phyloP scores from a whole-genome alignment of 129 eudicot genomes.

The Artemisia argyi region DNA sequence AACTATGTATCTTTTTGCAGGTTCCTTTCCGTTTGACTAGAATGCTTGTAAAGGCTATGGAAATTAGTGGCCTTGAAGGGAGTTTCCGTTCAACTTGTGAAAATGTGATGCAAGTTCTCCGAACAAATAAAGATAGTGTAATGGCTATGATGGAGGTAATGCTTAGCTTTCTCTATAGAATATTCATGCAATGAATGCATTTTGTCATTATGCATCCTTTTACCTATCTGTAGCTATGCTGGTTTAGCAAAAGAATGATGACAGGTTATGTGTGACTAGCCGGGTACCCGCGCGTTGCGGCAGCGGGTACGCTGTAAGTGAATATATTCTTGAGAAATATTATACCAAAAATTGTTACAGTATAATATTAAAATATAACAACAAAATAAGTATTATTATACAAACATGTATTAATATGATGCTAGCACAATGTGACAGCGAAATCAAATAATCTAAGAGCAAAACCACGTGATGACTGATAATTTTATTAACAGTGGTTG shows the following conservation, averaged over 20 bases:
- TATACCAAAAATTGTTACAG: no score
- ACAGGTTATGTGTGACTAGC: neutral
- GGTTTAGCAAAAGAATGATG: neutral
- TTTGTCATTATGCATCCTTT: neutral
- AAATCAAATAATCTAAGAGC: no score
- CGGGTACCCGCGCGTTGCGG: no score
- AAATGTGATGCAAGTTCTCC: conserved; percentile 98
- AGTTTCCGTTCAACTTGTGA: conserved; percentile 97
- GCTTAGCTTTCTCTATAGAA: conserved; percentile 7
- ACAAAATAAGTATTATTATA: no score
- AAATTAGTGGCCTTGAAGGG: conserved; percentile 98
- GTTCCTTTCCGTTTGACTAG: conserved; percentile 99
- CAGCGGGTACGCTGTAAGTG: no score
- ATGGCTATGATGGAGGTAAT: conserved; percentile 99
- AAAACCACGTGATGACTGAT: no score
- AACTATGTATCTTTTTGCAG: conserved; percentile 32
- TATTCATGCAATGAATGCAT: neutral
- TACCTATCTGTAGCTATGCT: neutral
- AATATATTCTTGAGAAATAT: no score
- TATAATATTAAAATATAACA: no score
- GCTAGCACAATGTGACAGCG: no score
- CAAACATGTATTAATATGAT: no score
- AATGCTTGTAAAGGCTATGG: conserved; percentile 99
- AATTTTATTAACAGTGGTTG: no score
- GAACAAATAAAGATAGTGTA: conserved; percentile 90